These are phyloP conservation scores for Annulohypoxylon maeteangense DNA, from an alignment of 495 filamentous ascomycete genomes.

Conservation along the genomic window DNA sequence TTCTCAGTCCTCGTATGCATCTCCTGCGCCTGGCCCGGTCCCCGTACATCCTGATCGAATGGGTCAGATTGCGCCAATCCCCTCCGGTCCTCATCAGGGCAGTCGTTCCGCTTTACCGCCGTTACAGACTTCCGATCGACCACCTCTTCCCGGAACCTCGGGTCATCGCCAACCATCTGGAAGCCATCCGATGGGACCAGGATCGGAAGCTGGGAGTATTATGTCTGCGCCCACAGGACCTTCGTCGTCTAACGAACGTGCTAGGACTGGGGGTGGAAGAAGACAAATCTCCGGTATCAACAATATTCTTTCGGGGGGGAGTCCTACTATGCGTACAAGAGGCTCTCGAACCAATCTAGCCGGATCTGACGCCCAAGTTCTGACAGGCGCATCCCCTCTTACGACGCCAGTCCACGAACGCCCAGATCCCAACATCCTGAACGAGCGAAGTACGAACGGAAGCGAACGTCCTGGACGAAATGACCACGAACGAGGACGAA, in stretches of 20 bases:
- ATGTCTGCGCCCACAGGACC: constrained; percentile 61
- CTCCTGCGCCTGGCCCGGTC: constrained; percentile 38
- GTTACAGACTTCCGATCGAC: constrained; percentile 44
- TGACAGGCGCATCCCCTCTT: constrained; percentile 59
- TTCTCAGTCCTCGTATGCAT: constrained; percentile 38
- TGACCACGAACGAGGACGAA: constrained; percentile 58
- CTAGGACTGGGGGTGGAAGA: constrained; percentile 52
- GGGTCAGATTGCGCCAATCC: constrained; percentile 47
- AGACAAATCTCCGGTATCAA: constrained; percentile 64
- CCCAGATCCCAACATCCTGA: constrained; percentile 49
- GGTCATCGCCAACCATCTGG: constrained; percentile 48
- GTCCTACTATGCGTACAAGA: constrained; percentile 50
- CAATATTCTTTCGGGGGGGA: constrained; percentile 58
- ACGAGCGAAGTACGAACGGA: constrained; percentile 47
- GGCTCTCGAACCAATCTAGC: constrained; percentile 54
- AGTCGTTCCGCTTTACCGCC: constrained; percentile 44
- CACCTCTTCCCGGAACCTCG: constrained; percentile 22
- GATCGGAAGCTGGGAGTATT: constrained; percentile 46
- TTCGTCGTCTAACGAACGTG: constrained; percentile 56
- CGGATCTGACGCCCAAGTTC: constrained; percentile 60
- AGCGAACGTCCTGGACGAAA: constrained; percentile 50
- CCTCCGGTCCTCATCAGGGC: constrained; percentile 39
- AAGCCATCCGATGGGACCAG: constrained; percentile 36
- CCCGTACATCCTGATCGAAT: constrained; percentile 64
- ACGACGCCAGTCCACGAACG: constrained; percentile 59